Conservation (phyloP, 78 protist species). For the Trichosphaerium sp. region DNA sequence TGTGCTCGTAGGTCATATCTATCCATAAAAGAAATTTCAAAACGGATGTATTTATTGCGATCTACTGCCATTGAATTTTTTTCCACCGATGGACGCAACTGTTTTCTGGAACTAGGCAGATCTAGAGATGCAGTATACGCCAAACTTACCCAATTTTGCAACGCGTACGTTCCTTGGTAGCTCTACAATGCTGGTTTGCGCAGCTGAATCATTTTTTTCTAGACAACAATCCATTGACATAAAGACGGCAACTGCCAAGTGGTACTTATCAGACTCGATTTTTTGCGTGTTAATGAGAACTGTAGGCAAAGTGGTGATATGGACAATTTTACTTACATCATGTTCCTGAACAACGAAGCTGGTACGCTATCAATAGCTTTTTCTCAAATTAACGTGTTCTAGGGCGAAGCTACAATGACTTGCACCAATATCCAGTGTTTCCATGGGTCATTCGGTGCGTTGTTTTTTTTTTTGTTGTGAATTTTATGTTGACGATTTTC, state of each 20-base stretch:
- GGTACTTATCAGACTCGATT: conserved; percentile 18
- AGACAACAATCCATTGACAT: not conserved
- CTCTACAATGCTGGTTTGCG: conserved; percentile 26
- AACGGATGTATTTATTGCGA: conserved; percentile 43
- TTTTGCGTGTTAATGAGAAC: conserved; percentile 15
- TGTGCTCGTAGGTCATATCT: conserved; percentile 22
- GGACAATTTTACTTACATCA: conserved; percentile 76
- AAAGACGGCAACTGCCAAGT: conserved; percentile 14
- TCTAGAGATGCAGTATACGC: not conserved
- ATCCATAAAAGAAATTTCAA: conserved; percentile 39
- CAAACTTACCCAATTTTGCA: too few species aligned
- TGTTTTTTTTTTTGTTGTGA: too few species aligned
- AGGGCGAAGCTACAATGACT: conserved; percentile 76
- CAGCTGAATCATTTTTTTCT: not conserved
- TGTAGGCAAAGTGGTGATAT: conserved; percentile 64
- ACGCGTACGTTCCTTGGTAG: not conserved
- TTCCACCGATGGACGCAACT: conserved; percentile 34
- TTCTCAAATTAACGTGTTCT: too few species aligned
- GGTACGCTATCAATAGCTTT: not conserved
- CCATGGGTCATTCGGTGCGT: conserved; percentile 90
- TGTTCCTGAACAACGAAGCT: conserved; percentile 74
- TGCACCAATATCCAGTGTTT: conserved; percentile 88
- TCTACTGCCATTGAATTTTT: conserved; percentile 61
- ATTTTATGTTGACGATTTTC: too few species aligned
- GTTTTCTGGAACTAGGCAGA: conserved; percentile 19